A percentile compares a stretch with the other conserved stretches of the same genome.
Conservation (phyloP, 495 filamentous ascomycete species). For the Delitschia confertaspora region DNA sequence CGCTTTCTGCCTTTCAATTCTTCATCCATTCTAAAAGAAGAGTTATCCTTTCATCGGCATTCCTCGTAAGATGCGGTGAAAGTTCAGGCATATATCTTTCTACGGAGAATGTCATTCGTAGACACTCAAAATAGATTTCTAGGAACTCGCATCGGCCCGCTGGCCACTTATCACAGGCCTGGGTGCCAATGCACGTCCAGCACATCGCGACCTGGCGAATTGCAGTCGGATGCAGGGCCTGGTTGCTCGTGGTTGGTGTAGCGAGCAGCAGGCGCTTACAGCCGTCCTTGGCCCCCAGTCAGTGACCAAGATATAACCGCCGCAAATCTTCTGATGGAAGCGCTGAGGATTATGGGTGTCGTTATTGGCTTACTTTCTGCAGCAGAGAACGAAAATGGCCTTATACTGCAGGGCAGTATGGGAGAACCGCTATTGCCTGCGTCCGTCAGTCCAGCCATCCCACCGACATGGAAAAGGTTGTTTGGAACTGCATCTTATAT, state of each 20-base stretch:
- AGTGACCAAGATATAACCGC: conserved; percentile 29
- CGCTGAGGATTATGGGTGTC: conserved; percentile 22
- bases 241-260: conserved; percentile 16
- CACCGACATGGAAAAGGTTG: conserved; percentile 5
- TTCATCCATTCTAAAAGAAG: conserved; percentile 1
- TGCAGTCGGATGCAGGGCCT: conserved; percentile 6
- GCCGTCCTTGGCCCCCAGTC: background rate
- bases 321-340: conserved; percentile 16
- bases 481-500: conserved; percentile 17
- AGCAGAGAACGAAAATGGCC: conserved; percentile 15
- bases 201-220: conserved; percentile 17
- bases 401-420: conserved; percentile 18
- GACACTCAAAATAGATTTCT: conserved; percentile 24
- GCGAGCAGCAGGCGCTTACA: conserved; percentile 26
- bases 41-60: no score
- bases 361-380: conserved; percentile 20
- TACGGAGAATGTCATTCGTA: background rate
- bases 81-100: conserved; percentile 6
- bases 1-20: background rate
- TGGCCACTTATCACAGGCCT: conserved; percentile 27
- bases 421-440: conserved; percentile 30
- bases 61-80: no score
- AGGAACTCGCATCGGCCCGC: conserved; percentile 21
- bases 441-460: conserved; percentile 7
- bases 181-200: conserved; percentile 20